Evolutionary conservation across 768 basidiomycete species (phyloP).

Genomic region (Paxillus ammoniavirescens): DNA sequence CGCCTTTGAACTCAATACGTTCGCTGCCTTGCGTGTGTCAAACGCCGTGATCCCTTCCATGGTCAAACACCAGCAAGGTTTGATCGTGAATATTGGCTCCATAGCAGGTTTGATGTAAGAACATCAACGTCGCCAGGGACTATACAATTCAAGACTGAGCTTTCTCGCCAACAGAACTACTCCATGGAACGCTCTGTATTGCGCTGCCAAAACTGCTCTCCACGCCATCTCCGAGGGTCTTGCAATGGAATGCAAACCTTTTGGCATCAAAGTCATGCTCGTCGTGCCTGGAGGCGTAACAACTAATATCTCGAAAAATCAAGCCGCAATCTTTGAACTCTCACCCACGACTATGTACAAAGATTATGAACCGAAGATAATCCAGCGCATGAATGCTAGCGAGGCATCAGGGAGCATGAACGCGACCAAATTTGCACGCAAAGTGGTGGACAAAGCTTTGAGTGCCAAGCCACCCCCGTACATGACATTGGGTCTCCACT

Average conservation of each 20-base stretch:
- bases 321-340: conserved; percentile 39
- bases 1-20: conserved; percentile 67
- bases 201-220: conserved; percentile 56
- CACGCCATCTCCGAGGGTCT: conserved; percentile 62
- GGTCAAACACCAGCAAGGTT: conserved; percentile 59
- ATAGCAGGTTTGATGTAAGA: conserved; percentile 60
- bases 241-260: conserved; percentile 71
- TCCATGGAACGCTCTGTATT: conserved; percentile 67
- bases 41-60: conserved; percentile 69
- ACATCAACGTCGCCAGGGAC: neutral
- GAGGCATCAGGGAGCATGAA: conserved; percentile 50
- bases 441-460: conserved; percentile 51
- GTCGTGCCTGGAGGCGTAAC: conserved; percentile 63
- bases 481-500: conserved; percentile 45
- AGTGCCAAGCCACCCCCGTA: conserved; percentile 48
- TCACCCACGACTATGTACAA: conserved; percentile 56
- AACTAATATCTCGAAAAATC: conserved; percentile 65
- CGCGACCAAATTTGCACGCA: conserved; percentile 48
- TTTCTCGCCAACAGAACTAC: conserved; percentile 44
- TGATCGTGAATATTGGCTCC: conserved; percentile 76
- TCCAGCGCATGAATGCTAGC: conserved; percentile 52
- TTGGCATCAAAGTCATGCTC: conserved; percentile 69
- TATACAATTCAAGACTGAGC: neutral
- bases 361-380: conserved; percentile 50
- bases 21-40: conserved; percentile 56